phyloP scores from a whole-genome alignment of 371 early-diverging fungal genomes.

The Dentiscutata heterogama region DNA sequence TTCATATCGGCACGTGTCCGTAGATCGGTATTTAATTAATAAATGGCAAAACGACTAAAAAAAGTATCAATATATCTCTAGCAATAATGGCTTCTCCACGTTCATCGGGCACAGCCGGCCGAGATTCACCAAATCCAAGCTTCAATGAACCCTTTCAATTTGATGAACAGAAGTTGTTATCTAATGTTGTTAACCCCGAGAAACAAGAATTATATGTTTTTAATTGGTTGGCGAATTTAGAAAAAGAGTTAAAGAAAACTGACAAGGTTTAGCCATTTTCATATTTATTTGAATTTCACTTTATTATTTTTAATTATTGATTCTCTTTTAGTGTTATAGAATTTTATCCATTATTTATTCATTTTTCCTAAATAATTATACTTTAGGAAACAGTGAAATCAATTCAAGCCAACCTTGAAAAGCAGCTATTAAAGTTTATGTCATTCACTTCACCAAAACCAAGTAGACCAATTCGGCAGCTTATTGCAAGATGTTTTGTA shows the following conservation, averaged over 20 bases:
- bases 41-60: too few species aligned
- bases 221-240: conserved; percentile 48
- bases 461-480: conserved; percentile 78
- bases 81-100: conserved; percentile 24
- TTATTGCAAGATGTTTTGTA: conserved; percentile 81
- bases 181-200: conserved; percentile 50
- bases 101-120: conserved; percentile 11
- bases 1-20: too few species aligned
- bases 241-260: conserved; percentile 49
- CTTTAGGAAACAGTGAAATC: conserved; percentile 67
- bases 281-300: too few species aligned
- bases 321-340: background rate
- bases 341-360: background rate
- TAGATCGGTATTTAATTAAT: too few species aligned
- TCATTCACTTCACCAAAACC: conserved; percentile 76
- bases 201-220: conserved; percentile 46
- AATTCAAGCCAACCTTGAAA: conserved; percentile 77
- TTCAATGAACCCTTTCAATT: conserved; percentile 43
- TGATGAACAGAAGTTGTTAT: conserved; percentile 53
- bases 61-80: background rate
- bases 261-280: conserved; percentile 10
- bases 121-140: conserved; percentile 27
- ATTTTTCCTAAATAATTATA: background rate
- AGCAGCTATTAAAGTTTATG: conserved; percentile 71
- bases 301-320: background rate